These are phyloP conservation scores for Pneumocystis wakefieldiae DNA, from an alignment of 1,139 yeast species.

Conservation along the genomic window DNA sequence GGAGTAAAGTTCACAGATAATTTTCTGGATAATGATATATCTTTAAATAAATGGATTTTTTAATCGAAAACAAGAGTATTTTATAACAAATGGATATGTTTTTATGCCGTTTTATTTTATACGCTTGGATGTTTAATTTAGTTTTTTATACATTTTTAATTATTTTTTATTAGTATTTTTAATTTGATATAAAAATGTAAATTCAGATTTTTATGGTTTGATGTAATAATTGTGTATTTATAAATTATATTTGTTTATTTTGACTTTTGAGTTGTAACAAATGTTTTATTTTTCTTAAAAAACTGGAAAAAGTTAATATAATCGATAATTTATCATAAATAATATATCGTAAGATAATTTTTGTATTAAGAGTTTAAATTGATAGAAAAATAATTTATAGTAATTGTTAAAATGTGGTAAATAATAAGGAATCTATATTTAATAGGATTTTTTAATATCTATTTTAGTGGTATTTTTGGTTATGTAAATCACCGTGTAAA, in stretches of 20 bases:
- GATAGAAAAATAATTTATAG: not conserved
- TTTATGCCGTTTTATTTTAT: not conserved
- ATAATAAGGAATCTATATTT: not conserved
- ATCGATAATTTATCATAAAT: not conserved
- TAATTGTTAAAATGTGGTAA: not conserved
- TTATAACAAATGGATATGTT: not conserved
- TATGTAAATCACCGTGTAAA: conserved; percentile 92
- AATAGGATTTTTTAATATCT: not conserved
- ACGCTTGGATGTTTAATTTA: not conserved
- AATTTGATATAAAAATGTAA: too few relatives aligned
- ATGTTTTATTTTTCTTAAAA: too few relatives aligned
- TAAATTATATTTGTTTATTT: too few relatives aligned
- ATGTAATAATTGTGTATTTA: too few relatives aligned
- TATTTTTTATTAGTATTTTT: not conserved
- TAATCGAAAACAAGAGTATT: not conserved
- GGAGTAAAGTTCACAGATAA: not conserved
- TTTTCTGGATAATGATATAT: not conserved
- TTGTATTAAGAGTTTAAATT: not conserved
- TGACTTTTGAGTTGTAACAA: too few relatives aligned
- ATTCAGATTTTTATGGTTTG: too few relatives aligned
- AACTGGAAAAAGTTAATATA: too few relatives aligned
- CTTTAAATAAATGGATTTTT: not conserved
- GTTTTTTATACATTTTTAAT: not conserved
- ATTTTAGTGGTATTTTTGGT: conserved; percentile 82
- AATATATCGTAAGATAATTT: not conserved